Percentiles rank a stretch among this genome's conserved stretches.
phyloP scores from a whole-genome alignment of 176 grass and related monocot genomes.

The Melocanna baccifera region DNA sequence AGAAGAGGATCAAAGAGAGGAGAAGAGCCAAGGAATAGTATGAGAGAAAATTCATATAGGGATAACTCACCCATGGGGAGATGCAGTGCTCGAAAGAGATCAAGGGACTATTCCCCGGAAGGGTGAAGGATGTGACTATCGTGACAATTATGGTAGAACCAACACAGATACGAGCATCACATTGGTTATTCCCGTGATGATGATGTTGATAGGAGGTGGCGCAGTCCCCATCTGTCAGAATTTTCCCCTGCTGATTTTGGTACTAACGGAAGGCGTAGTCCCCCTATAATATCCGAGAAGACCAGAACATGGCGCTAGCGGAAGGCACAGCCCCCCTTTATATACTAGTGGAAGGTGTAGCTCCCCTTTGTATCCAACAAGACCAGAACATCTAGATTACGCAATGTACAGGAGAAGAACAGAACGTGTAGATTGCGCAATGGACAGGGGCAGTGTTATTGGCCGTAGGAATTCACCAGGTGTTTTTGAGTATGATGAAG shows the following conservation, averaged over 20 bases:
- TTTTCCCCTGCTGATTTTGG: neutral
- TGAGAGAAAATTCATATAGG: constrained; percentile 19
- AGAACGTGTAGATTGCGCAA: neutral
- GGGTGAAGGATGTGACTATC: neutral
- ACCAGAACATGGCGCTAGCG: neutral
- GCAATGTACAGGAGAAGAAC: neutral
- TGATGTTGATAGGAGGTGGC: neutral
- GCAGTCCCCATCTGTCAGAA: neutral
- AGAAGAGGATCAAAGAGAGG: neutral
- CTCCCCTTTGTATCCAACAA: neutral
- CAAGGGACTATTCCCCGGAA: neutral
- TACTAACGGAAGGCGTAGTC: neutral
- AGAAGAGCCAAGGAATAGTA: neutral
- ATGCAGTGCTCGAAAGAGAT: constrained; percentile 18
- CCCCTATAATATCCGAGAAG: neutral
- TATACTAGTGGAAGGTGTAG: neutral
- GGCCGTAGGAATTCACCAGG: neutral
- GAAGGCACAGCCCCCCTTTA: neutral
- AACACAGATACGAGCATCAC: neutral
- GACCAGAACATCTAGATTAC: neutral
- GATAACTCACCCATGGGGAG: neutral
- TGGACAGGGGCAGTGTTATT: neutral
- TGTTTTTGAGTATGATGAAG: neutral
- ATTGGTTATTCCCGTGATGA: neutral
- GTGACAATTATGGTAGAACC: neutral